Conservation (phyloP, 257 asterid species). For the Agastache rugosa region DNA sequence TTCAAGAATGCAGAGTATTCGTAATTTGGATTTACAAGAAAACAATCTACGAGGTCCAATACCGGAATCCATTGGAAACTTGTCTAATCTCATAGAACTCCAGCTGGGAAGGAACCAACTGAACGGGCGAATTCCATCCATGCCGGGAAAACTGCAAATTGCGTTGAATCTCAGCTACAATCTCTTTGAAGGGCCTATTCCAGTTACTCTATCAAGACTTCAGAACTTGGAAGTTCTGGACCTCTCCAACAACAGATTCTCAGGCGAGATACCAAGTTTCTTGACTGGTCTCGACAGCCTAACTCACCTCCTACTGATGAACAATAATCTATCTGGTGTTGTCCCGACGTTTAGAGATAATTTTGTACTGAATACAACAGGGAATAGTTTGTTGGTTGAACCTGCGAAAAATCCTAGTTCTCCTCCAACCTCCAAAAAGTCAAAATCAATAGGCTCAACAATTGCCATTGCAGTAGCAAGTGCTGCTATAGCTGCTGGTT, state of each 20-base stretch:
- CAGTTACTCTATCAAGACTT: constrained; percentile 45
- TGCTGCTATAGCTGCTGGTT: constrained; percentile 32
- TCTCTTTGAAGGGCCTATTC: constrained; percentile 60
- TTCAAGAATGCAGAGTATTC: constrained; percentile 51
- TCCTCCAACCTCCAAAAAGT: constrained; percentile 31
- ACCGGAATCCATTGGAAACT: constrained; percentile 56
- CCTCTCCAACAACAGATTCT: constrained; percentile 69
- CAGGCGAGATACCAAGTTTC: constrained; percentile 61
- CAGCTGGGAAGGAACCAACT: constrained; percentile 79
- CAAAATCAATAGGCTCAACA: constrained; percentile 42
- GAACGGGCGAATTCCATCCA: constrained; percentile 53
- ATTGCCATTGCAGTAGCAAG: constrained; percentile 48
- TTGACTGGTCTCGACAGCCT: constrained; percentile 46
- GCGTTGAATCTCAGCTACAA: constrained; percentile 77
- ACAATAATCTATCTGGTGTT: constrained; percentile 67
- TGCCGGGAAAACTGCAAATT: constrained; percentile 65
- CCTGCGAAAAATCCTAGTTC: constrained; percentile 8
- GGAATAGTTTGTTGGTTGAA: constrained; percentile 40
- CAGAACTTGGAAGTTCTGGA: constrained; percentile 71
- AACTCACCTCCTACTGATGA: constrained; percentile 57
- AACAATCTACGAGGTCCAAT: constrained; percentile 63
- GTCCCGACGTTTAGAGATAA: constrained; percentile 43
- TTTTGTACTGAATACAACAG: constrained; percentile 30
- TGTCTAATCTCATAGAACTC: constrained; percentile 55
- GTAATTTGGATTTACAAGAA: constrained; percentile 55